Conservation (phyloP, 2,329 filamentous ascomycete species). For the Fusarium sp. region DNA sequence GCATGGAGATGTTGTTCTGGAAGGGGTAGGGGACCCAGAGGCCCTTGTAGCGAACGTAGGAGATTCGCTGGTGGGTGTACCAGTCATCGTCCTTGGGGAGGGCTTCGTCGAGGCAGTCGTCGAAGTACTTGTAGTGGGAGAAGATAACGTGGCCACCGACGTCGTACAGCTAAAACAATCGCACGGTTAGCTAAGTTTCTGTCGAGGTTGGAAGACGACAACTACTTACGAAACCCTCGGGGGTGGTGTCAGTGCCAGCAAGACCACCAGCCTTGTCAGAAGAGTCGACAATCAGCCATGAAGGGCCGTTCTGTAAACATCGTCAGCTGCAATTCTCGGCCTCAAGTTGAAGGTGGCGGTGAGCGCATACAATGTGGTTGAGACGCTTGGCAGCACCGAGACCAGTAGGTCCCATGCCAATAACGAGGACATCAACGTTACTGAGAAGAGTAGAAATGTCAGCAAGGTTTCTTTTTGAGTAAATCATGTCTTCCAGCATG, state of each 20-base stretch:
- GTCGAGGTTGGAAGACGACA: slow-evolving; percentile 9
- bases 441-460: slow-evolving; percentile 59
- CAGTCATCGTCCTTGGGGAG: slow-evolving; percentile 94
- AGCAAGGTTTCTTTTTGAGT: slow-evolving; percentile 21
- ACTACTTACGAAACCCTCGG: slow-evolving; percentile 92
- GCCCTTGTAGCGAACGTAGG: slow-evolving; percentile 96
- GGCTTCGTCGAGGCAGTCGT: slow-evolving; percentile 97
- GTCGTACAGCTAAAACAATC: slow-evolving; percentile 83
- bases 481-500: not conserved
- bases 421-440: slow-evolving; percentile 96
- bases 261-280: slow-evolving; percentile 94
- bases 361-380: slow-evolving; percentile 85
- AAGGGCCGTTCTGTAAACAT: slow-evolving; percentile 79
- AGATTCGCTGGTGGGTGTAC: slow-evolving; percentile 98
- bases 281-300: slow-evolving; percentile 95
- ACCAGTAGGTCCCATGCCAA: slow-evolving; percentile 97
- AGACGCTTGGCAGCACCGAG: slow-evolving; percentile 98
- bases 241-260: slow-evolving; percentile 93
- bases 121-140: slow-evolving; percentile 99
- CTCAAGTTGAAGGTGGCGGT: slow-evolving; percentile 49
- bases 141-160: slow-evolving; percentile 99
- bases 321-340: slow-evolving; percentile 43
- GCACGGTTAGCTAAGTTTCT: slow-evolving; percentile 34
- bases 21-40: slow-evolving; percentile 99
- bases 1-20: slow-evolving; percentile 99